Percentiles rank a stretch among this genome's conserved stretches.
These are phyloP conservation scores for Maudiozyma serrabonitensis DNA, from an alignment of 805 yeast species.

Conservation along the genomic window DNA sequence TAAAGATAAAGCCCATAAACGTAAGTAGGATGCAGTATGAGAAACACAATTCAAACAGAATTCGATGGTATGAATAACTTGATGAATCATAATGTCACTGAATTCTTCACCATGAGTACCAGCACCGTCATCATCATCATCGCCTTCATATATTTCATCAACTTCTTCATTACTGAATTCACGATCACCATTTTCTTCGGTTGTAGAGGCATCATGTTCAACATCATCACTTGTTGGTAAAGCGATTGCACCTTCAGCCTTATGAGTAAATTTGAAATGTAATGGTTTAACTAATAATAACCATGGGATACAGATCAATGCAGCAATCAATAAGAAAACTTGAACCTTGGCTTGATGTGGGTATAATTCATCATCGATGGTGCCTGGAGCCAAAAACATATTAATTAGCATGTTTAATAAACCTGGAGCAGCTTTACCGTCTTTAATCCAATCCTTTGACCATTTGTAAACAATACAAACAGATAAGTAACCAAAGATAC, in stretches of 20 bases:
- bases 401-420: conserved; percentile 64
- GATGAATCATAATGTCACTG: conserved; percentile 69
- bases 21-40: conserved; percentile 68
- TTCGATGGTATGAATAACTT: conserved; percentile 72
- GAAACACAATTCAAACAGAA: conserved; percentile 72
- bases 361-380: conserved; percentile 53
- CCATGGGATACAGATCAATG: conserved; percentile 69
- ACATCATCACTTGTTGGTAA: conserved; percentile 13
- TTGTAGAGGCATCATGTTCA: conserved; percentile 1
- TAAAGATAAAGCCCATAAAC: conserved; percentile 70
- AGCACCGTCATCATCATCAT: conserved; percentile 36
- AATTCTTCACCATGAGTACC: conserved; percentile 39
- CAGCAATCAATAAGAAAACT: conserved; percentile 44
- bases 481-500: conserved; percentile 63
- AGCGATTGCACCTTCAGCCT: conserved; percentile 23
- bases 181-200: background rate
- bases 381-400: conserved; percentile 70
- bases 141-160: conserved; percentile 33
- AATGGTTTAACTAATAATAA: conserved; percentile 58
- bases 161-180: conserved; percentile 17
- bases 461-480: conserved; percentile 64
- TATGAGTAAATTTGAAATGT: conserved; percentile 32
- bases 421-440: conserved; percentile 59
- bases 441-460: conserved; percentile 60
- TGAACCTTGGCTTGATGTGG: conserved; percentile 58